A percentile compares a stretch with the other conserved stretches of the same genome.
Conservation (phyloP, 306 rosid genomes). For the Prunus persica region DNA sequence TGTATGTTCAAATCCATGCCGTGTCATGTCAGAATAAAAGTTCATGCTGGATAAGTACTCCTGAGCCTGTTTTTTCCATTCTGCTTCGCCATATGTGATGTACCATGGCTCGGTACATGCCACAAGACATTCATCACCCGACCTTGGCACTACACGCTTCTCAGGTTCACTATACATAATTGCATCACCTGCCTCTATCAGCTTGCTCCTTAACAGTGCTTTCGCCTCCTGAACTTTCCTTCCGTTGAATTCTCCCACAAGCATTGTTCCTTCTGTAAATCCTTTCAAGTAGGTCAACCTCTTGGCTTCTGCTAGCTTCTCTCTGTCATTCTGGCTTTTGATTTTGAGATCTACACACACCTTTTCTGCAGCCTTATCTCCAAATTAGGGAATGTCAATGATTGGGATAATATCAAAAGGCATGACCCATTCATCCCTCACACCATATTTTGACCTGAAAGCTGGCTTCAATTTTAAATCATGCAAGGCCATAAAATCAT, state of each 20-base stretch:
- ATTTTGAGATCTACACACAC: conserved; percentile 81
- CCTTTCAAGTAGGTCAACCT: conserved; percentile 88
- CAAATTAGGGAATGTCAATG: conserved; percentile 70
- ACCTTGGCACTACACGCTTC: conserved; percentile 75
- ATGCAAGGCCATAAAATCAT: conserved; percentile 89
- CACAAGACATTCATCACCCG: conserved; percentile 96
- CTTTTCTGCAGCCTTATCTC: conserved; percentile 75
- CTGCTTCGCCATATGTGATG: conserved; percentile 75
- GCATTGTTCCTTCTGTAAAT: conserved; percentile 81
- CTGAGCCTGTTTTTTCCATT: conserved; percentile 76
- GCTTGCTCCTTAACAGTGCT: conserved; percentile 59
- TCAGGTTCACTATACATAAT: conserved; percentile 86
- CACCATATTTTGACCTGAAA: conserved; percentile 68
- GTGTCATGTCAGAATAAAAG: conserved; percentile 66
- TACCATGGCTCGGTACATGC: conserved; percentile 98
- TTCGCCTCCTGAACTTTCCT: conserved; percentile 64
- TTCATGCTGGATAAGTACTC: conserved; percentile 71
- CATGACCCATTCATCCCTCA: conserved; percentile 86
- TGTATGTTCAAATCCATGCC: conserved; percentile 92
- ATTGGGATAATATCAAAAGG: conserved; percentile 85
- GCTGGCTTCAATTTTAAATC: conserved; percentile 78
- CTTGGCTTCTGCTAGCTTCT: conserved; percentile 93
- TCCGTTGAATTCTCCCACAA: conserved; percentile 72
- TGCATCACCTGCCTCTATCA: conserved; percentile 73
- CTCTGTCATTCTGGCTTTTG: conserved; percentile 90